Percentiles rank a stretch among this genome's conserved stretches.
These are phyloP conservation scores for Sphagnum tenellum DNA, from an alignment of 225 moss, liverwort and hornwort genomes.

Conservation along the genomic window DNA sequence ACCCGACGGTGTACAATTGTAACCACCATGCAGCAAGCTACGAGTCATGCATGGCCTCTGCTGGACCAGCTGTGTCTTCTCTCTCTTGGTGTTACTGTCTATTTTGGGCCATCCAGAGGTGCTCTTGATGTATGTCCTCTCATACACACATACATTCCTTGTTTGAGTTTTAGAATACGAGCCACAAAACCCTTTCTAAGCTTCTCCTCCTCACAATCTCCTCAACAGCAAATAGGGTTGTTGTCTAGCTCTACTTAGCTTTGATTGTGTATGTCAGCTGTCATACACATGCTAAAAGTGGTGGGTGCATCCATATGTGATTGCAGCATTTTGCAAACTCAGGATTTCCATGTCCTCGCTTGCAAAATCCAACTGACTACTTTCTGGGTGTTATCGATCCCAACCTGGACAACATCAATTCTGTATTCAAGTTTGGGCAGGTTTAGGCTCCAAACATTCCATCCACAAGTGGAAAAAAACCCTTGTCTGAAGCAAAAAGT, in stretches of 20 bases:
- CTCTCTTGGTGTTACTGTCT: constrained; percentile 35
- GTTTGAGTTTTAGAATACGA: too few species aligned
- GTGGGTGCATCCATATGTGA: background rate
- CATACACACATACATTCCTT: background rate
- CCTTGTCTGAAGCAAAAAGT: too few species aligned
- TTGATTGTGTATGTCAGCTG: background rate
- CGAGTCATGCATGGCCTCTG: constrained; percentile 30
- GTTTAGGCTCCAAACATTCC: constrained; percentile 7
- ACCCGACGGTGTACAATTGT: constrained; percentile 30
- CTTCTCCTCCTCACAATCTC: too few species aligned
- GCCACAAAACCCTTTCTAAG: too few species aligned
- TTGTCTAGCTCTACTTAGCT: too few species aligned
- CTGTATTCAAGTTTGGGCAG: constrained; percentile 34
- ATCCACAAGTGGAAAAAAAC: background rate
- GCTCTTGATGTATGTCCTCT: constrained; percentile 28
- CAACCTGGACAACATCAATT: constrained; percentile 36
- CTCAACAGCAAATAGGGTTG: too few species aligned
- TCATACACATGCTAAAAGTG: background rate
- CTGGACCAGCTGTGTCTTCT: constrained; percentile 44
- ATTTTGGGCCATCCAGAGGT: constrained; percentile 33
- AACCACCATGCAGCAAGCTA: constrained; percentile 29
- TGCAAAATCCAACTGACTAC: constrained; percentile 45
- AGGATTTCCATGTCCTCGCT: constrained; percentile 34
- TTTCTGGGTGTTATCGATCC: constrained; percentile 39
- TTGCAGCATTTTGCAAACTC: constrained; percentile 42